Conservation (phyloP, 208 protist species). For the Trypanosoma conorhini region DNA sequence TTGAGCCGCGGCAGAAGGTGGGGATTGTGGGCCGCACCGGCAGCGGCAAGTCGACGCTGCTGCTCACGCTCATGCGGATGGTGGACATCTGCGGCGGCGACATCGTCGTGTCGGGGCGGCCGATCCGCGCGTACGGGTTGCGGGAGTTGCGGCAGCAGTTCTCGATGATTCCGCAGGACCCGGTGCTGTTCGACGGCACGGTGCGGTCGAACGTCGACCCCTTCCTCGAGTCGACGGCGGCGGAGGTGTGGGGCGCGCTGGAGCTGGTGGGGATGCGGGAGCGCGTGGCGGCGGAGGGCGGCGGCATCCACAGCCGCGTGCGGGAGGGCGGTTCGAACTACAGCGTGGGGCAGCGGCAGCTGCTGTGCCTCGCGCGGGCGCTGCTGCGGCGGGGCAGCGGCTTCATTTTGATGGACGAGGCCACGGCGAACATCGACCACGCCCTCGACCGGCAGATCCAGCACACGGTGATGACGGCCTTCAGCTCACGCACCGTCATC, state of each 20-base stretch:
- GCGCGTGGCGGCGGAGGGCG: conserved; percentile 27
- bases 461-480: conserved; percentile 52
- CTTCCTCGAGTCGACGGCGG: conserved; percentile 32
- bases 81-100: conserved; percentile 58
- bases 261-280: conserved; percentile 45
- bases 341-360: conserved; percentile 78
- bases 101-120: conserved; percentile 46
- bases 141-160: conserved; percentile 62
- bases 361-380: conserved; percentile 73
- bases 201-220: conserved; percentile 80
- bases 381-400: conserved; percentile 52
- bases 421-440: conserved; percentile 78
- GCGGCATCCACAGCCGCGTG: conserved; percentile 26
- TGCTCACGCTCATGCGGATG: conserved; percentile 74
- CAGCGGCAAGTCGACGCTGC: conserved; percentile 84
- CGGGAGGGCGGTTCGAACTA: conserved; percentile 61
- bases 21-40: conserved; percentile 85
- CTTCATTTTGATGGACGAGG: conserved; percentile 88
- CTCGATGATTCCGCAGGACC: conserved; percentile 87
- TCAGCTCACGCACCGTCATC: conserved; percentile 74
- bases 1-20: conserved; percentile 76
- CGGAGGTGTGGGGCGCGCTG: conserved; percentile 51
- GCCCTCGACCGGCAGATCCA: conserved; percentile 61
- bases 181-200: conserved; percentile 79
- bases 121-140: conserved; percentile 38